phyloP scores from a whole-genome alignment of 129 eudicot genomes.

The Lactuca sativa region DNA sequence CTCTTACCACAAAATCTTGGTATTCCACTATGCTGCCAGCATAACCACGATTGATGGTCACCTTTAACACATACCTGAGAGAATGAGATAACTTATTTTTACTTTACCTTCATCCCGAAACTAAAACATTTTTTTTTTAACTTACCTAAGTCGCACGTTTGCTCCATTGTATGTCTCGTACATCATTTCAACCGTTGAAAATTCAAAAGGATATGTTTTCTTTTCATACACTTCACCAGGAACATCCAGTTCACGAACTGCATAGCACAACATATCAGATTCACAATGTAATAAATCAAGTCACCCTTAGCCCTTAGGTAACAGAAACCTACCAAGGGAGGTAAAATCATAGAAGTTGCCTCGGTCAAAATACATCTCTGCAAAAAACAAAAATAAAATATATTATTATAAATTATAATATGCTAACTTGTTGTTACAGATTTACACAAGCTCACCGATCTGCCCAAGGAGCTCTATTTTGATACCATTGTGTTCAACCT shows the following conservation, averaged over 20 bases:
- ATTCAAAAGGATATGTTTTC: constrained; percentile 87
- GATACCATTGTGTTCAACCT: constrained; percentile 97
- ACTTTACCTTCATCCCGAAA: background rate
- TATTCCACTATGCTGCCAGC: constrained; percentile 78
- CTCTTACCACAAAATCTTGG: constrained; percentile 81
- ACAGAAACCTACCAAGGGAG: constrained; percentile 76
- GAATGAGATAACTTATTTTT: background rate
- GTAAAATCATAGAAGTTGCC: constrained; percentile 98
- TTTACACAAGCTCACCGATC: constrained; percentile 58
- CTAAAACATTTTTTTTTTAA: background rate
- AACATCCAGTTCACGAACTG: constrained; percentile 99
- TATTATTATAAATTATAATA: background rate
- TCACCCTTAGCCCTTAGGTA: background rate
- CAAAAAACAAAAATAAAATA: constrained; percentile 26
- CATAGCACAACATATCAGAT: constrained; percentile 19
- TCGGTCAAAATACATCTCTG: constrained; percentile 96
- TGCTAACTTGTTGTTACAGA: background rate
- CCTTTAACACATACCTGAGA: constrained; percentile 85
- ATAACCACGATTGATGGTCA: constrained; percentile 88
- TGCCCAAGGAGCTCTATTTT: constrained; percentile 97
- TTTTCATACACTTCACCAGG: constrained; percentile 95
- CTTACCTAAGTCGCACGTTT: constrained; percentile 89
- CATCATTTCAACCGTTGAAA: constrained; percentile 96
- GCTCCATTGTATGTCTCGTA: constrained; percentile 92
- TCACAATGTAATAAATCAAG: background rate